Base-by-base conservation (phyloP, 2,329 filamentous ascomycete genomes). In the Waltergamsia citrina region DNA sequence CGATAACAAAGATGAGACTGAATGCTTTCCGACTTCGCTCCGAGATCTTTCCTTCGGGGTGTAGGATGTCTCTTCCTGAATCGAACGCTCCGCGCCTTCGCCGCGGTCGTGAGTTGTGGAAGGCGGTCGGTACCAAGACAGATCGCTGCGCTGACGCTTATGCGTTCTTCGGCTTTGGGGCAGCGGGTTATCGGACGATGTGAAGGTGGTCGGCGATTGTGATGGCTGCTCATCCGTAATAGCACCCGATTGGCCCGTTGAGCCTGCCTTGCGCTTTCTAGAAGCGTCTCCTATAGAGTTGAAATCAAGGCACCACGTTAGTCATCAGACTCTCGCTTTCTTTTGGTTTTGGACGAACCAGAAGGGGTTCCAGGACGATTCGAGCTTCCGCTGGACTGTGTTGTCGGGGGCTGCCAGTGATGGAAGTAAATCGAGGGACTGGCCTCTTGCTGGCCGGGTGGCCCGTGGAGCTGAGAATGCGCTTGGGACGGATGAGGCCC, bases 351-450 rank as follows among this genome's bases (percentile, higher is more conserved):
- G 57, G 66, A 76, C 77, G 75, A 81, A 75, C 81, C 78, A 63
- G 82, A 80, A 50, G 84, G 81, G 41, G 81, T 82, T 49, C 73
- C 74, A 40, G 82, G 81, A 52, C 82, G 78, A 48, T 77, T 75
- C 37, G 71, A 67, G 52, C 69, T 62, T 40, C 68, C 61, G 39
- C 11, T 15, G 11, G 15, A 65, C 56, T 83, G 71, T 41, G 76
- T 72, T 16, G 69, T 72, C 11, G 87, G 87, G 29, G 87, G 87
- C 39, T 90, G 83, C 86, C 87, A 94, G 53, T 94, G 85, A 51
- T 94, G 85, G 54, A 94, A 94, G 56, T 85, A 92, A 31, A 94
- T 83, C 16, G 80, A 82, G 1, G 81, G 78, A 26, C 82, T 85
- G 14, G 76, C 71, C 42, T 78, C 74, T 44, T 81, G 71, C 46